These are phyloP conservation scores for Fomes fomentarius DNA, from an alignment of 1,284 basidiomycete genomes.

Conservation along the genomic window DNA sequence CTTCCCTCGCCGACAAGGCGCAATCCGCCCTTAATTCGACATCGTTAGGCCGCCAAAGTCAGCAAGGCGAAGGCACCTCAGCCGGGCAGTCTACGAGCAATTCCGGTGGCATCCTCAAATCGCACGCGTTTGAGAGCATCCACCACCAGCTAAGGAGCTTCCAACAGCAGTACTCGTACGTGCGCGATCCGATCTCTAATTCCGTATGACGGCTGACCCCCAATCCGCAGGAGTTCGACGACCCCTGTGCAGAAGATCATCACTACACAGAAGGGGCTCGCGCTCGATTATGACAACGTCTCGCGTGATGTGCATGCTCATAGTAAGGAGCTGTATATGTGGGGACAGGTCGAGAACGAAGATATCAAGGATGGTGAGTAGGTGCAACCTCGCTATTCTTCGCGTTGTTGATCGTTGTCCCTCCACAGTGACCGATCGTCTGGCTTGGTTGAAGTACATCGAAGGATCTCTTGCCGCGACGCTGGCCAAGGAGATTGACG, in stretches of 20 bases:
- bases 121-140: slow-evolving; percentile 57
- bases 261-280: slow-evolving; percentile 73
- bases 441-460: slow-evolving; percentile 78
- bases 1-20: slow-evolving; percentile 73
- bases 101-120: slow-evolving; percentile 35
- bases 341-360: slow-evolving; percentile 70
- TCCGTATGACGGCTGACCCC: neutral
- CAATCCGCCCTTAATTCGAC: slow-evolving; percentile 66
- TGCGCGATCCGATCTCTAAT: slow-evolving; percentile 9
- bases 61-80: slow-evolving; percentile 40
- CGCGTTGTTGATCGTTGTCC: neutral
- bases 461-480: slow-evolving; percentile 65
- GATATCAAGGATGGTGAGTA: slow-evolving; percentile 77
- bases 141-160: slow-evolving; percentile 72
- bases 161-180: slow-evolving; percentile 75
- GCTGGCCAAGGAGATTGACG: slow-evolving; percentile 62
- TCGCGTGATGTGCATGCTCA: slow-evolving; percentile 67
- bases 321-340: slow-evolving; percentile 81
- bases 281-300: slow-evolving; percentile 69
- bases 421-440: slow-evolving; percentile 66
- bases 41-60: slow-evolving; percentile 46
- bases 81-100: slow-evolving; percentile 19
- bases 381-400: neutral
- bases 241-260: slow-evolving; percentile 74
- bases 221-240: slow-evolving; percentile 45